Conservation (phyloP, 352 stramenopile genomes). For the Lagenidium sp. region DNA sequence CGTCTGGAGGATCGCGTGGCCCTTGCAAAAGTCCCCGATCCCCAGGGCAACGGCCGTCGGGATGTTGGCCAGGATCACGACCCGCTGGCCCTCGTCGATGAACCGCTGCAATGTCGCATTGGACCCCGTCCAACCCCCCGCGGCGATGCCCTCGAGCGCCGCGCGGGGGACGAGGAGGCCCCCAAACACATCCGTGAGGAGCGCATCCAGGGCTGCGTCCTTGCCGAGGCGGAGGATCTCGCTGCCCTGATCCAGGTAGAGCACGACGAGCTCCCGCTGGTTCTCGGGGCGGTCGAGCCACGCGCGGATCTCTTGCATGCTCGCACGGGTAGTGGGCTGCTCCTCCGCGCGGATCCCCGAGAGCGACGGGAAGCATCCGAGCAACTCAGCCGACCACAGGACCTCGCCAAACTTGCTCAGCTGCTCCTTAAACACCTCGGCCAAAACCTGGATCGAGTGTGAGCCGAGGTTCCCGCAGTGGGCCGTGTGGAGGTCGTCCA, state of each 20-base stretch:
- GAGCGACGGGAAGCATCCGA: conserved; percentile 53
- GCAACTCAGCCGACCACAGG: conserved; percentile 31
- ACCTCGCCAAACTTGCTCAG: conserved; percentile 32
- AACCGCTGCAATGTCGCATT: conserved; percentile 25
- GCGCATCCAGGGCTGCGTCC: conserved; percentile 17
- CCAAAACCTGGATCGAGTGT: conserved; percentile 22
- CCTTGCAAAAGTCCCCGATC: conserved; percentile 27
- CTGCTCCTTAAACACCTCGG: conserved; percentile 23
- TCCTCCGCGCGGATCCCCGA: conserved; percentile 42
- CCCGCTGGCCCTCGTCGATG: conserved; percentile 23
- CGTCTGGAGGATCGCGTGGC: conserved; percentile 23
- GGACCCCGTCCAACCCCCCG: conserved; percentile 17
- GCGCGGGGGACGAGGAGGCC: conserved; percentile 27
- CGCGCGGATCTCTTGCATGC: conserved; percentile 30
- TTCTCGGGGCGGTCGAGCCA: conserved; percentile 34
- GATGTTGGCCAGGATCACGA: conserved; percentile 35
- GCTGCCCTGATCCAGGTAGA: conserved; percentile 42
- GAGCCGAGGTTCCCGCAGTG: conserved; percentile 46
- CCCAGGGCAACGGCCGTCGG: conserved; percentile 29
- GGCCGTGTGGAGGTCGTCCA: conserved; percentile 40
- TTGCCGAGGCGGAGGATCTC: conserved; percentile 25
- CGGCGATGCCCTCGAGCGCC: conserved; percentile 20
- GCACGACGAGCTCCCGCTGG: conserved; percentile 26
- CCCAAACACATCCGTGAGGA: conserved; percentile 31
- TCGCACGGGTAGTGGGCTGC: conserved; percentile 18